Percentiles rank a stretch among this genome's conserved stretches.
Evolutionary conservation across 2,329 filamentous ascomycete genomes (phyloP).

Genomic region (Fusarium sp.): DNA sequence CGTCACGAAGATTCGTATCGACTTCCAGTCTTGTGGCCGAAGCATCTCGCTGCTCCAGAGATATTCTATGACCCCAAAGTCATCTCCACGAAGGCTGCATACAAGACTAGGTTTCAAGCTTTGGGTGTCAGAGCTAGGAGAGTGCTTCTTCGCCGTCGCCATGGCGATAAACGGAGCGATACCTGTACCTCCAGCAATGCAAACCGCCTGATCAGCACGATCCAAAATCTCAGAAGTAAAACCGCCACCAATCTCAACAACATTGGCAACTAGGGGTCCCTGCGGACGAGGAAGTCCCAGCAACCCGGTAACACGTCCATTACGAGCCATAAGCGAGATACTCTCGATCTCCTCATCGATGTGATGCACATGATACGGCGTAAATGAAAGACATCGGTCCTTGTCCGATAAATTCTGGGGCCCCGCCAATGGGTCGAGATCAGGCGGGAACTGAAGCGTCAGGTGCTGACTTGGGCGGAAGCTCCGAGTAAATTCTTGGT

Average conservation of each 20-base stretch:
- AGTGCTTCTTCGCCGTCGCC: background rate
- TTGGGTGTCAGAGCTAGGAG: fast-evolving
- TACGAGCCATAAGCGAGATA: conserved; percentile 9
- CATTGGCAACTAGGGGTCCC: background rate
- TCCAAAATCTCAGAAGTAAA: background rate
- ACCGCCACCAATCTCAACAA: conserved; percentile 10
- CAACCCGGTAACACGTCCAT: conserved; percentile 17
- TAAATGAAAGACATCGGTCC: conserved; percentile 17
- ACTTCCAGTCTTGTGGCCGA: background rate
- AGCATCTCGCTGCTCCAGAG: background rate
- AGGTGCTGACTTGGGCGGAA: conserved; percentile 19
- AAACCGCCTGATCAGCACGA: fast-evolving
- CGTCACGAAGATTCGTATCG: conserved; percentile 3
- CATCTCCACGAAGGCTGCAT: conserved; percentile 7
- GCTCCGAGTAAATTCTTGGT: background rate
- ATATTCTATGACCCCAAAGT: conserved; percentile 8
- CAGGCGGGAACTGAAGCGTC: conserved; percentile 13
- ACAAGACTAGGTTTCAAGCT: background rate
- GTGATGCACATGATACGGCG: conserved; percentile 5
- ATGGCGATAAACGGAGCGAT: conserved; percentile 11
- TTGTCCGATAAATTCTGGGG: conserved; percentile 13
- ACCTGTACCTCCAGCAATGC: conserved; percentile 2
- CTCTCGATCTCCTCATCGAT: background rate
- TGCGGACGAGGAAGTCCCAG: conserved; percentile 13
- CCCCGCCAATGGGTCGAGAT: conserved; percentile 21